Evolutionary conservation across 2,329 filamentous ascomycete species (phyloP), one percentile per base, ranked within the genome.

Genomic region (Rutstroemia sydowiana): DNA sequence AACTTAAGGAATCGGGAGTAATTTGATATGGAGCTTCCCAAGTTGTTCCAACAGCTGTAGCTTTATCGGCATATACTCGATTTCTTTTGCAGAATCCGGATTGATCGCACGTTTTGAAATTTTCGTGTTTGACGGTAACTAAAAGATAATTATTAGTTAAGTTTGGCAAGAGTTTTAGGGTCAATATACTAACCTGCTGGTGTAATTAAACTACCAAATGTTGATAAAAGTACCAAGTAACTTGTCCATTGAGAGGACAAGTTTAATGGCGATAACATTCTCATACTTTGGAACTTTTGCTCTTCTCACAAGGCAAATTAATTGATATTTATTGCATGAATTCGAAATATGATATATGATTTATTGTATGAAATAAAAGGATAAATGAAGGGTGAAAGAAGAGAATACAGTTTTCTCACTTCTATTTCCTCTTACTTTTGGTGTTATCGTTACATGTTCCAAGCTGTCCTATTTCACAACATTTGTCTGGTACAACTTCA

Each of bases 81-180:
- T 97, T 97, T 59, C 93, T 87, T 68, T 90, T 93, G 73, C 93
- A 98, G 75, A 98, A 98, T 63, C 93, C 93, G 4, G 92, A 93
- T 68, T 98, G 92, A 60, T 87, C 75, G 73, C 93, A 98, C 63
- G 87, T 95, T 68, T 97, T 98, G 78, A 97, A 98, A 69, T 95
- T 91, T 64, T 95, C 84, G 67, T 95, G 87, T 73, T 98, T 98
- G 48, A 98, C 93, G 63, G 81, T 77, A 59, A 80, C 90, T 95
- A 26, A 16, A 18, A 3, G 18, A 9, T 34, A 11, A 36, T 32
- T 8, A 4, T 63, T 43, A 64, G 55, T 26, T 8, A n/a, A n/a
- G 11, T 5, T 39, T 21, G 7, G 21, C 2, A 5, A 21, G 20
- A 14, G 5, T 1, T 14, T 21, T 32, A 5, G 16, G 6, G 16